Conservation (phyloP, 257 asterid genomes). For the Scutellaria barbata region DNA sequence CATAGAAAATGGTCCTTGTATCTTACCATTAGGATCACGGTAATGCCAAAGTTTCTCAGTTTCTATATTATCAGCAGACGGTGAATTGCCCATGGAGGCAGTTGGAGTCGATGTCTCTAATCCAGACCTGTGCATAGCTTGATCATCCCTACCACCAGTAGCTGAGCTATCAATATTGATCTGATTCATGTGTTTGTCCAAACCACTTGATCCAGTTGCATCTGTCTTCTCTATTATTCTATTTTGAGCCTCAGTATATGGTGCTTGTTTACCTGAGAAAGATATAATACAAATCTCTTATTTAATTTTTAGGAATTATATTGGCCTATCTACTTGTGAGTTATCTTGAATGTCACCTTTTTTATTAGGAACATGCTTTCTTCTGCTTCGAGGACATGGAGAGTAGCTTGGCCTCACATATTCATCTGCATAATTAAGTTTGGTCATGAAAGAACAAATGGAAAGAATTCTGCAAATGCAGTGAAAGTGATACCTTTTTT, state of each 20-base stretch:
- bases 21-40: constrained; percentile 75
- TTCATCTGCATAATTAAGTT: constrained; percentile 41
- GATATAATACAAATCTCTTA: constrained; percentile 23
- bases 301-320: constrained; percentile 21
- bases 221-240: constrained; percentile 45
- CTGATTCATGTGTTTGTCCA: constrained; percentile 40
- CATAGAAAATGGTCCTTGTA: constrained; percentile 91
- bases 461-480: too few species aligned
- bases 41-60: constrained; percentile 84
- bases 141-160: constrained; percentile 37
- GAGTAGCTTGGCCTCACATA: constrained; percentile 33
- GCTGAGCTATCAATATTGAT: constrained; percentile 36
- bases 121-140: constrained; percentile 47
- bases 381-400: constrained; percentile 31
- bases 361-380: constrained; percentile 29
- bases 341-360: constrained; percentile 37
- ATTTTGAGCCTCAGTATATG: constrained; percentile 34
- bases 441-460: not conserved
- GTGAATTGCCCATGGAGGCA: constrained; percentile 42
- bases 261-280: constrained; percentile 61
- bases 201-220: constrained; percentile 42
- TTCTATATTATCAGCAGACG: constrained; percentile 52
- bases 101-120: constrained; percentile 52
- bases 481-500: constrained; percentile 47
- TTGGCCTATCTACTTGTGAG: not conserved